Evolutionary conservation across 257 asterid genomes (phyloP), one percentile per base, ranked within the genome.

Genomic region (Penstemon newberryi): DNA sequence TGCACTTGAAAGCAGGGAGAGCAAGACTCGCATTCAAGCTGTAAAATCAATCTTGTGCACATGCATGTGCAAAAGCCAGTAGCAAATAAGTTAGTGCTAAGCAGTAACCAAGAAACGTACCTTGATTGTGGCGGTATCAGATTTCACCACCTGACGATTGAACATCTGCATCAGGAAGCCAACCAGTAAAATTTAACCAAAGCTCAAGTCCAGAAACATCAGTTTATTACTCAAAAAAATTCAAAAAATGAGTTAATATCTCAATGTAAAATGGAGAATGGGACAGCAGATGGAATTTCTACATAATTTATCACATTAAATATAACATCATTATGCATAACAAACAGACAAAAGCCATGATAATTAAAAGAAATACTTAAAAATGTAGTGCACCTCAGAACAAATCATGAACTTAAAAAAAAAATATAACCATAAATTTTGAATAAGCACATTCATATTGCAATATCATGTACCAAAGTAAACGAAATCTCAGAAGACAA

Each of bases 61-160:
- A 25, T 25, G 33, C 33, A 25, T 25, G 33, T 25, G 33, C 33
- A 25, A 25, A 25, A 25, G 33, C 33, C 33, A 25, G 33, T 2
- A 25, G 33, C 2, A 25, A 25, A 25, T 25, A 25, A 25, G 33
- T 25, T 25, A 1, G 33, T 25, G 33, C 33, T 25, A 1, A 25
- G 33, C 33, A 25, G 33, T 25, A 25, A 25, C 7, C 15, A 49
- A 47, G 58, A 43, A 11, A 67, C 47, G 62, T 82, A 94, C 99
- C 99, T 89, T 94, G 60, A 94, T 91, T 9, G 96, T 88, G 65
- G 97, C 96, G 51, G 95, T 78, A 73, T 94, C 99, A 33, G 97
- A 89, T 77, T 94, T 94, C 70, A 94, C 92, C 65, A 94, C 97
- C 69, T 89, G 97, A 60, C 97, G 95, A 79, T 78, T 76, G 69